Evolutionary conservation across 2,329 filamentous ascomycete species (phyloP).

Genomic region (Talaromyces marneffei): DNA sequence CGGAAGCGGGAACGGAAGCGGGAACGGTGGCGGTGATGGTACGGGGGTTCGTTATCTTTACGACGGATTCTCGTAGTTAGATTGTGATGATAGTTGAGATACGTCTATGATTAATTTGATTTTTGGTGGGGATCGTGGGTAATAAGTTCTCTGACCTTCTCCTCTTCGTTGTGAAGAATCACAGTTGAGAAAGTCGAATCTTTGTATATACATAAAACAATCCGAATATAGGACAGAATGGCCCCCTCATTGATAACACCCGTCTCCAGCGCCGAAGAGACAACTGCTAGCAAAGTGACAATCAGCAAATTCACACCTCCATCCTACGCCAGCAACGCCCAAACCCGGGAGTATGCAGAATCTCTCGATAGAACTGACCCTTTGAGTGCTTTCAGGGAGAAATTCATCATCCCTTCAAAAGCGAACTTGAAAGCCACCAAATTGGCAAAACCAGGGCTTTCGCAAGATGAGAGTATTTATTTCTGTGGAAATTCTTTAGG

Average conservation of each 20-base stretch:
- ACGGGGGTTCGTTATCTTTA: background rate
- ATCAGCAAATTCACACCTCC: background rate
- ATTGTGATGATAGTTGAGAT: background rate
- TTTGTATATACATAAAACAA: background rate
- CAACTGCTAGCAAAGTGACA: background rate
- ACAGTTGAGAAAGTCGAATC: background rate
- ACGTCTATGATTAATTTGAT: background rate
- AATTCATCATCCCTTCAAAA: slow-evolving; percentile 74
- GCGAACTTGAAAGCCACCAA: slow-evolving; percentile 62
- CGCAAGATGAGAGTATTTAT: slow-evolving; percentile 53
- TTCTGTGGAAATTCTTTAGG: slow-evolving; percentile 87
- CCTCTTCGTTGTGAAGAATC: background rate
- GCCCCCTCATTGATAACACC: background rate
- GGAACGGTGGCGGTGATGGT: slow-evolving; percentile 16
- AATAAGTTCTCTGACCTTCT: background rate
- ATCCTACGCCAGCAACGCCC: slow-evolving; percentile 20
- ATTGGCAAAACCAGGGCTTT: slow-evolving; percentile 39
- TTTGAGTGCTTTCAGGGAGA: slow-evolving; percentile 55
- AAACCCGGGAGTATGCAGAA: slow-evolving; percentile 34
- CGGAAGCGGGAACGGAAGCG: slow-evolving; percentile 12
- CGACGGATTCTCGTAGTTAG: background rate
- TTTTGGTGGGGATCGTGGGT: background rate
- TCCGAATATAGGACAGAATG: background rate
- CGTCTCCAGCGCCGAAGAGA: background rate
- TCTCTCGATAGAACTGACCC: slow-evolving; percentile 57